A percentile compares a stretch with the other conserved stretches of the same genome.
Evolutionary conservation across 768 basidiomycete species (phyloP).

Genomic region (Pholiota conissans): DNA sequence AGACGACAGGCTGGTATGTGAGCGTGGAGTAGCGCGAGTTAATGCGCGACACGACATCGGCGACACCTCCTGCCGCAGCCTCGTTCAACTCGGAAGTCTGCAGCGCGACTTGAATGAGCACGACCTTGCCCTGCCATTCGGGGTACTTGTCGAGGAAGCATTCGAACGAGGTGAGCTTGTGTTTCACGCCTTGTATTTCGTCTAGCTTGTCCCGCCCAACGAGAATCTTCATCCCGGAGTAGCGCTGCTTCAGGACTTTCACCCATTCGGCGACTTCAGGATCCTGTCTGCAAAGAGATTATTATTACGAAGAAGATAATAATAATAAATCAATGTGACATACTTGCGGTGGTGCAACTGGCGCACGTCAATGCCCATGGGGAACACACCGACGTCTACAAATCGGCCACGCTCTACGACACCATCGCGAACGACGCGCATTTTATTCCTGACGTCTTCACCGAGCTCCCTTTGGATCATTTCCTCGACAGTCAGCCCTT

Average conservation of each 20-base stretch:
- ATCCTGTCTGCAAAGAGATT: slow-evolving; percentile 48
- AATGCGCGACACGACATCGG: slow-evolving; percentile 76
- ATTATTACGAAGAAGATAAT: not conserved
- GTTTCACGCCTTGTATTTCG: slow-evolving; percentile 81
- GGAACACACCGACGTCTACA: slow-evolving; percentile 86
- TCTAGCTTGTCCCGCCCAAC: slow-evolving; percentile 91
- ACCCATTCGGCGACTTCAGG: slow-evolving; percentile 86
- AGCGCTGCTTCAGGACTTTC: slow-evolving; percentile 73
- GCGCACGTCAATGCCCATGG: slow-evolving; percentile 85
- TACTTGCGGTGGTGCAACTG: slow-evolving; percentile 67
- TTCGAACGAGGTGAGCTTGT: slow-evolving; percentile 85
- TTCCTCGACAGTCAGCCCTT: slow-evolving; percentile 23
- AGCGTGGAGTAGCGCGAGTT: slow-evolving; percentile 83
- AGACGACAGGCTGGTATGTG: slow-evolving; percentile 86
- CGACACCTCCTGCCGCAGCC: slow-evolving; percentile 68
- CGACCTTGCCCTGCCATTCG: slow-evolving; percentile 78
- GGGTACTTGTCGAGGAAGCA: slow-evolving; percentile 76
- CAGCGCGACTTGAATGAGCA: slow-evolving; percentile 86
- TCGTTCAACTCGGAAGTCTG: slow-evolving; percentile 81
- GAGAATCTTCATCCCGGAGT: slow-evolving; percentile 82
- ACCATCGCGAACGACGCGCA: slow-evolving; percentile 23
- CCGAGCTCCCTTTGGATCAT: slow-evolving; percentile 4
- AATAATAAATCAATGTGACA: slow-evolving; percentile 3
- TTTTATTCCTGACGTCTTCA: slow-evolving; percentile 8
- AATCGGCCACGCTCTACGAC: slow-evolving; percentile 52